phyloP scores from a whole-genome alignment of 306 rosid species.

The Quercus robur region DNA sequence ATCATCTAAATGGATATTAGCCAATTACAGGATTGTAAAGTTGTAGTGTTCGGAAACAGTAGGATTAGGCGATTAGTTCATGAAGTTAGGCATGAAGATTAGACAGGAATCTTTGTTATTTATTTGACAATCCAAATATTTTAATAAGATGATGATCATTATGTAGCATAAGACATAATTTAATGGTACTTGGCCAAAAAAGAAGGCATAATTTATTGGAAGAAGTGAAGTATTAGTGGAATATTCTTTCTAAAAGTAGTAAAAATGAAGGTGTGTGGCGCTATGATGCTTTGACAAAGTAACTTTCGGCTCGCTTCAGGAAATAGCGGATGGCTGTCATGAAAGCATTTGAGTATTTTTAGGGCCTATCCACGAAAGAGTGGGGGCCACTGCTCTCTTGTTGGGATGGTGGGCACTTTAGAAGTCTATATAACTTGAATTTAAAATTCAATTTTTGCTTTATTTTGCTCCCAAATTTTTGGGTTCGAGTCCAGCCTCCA shows the following conservation, averaged over 20 bases:
- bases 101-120: background rate
- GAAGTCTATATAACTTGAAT: background rate
- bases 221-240: conserved; percentile 10
- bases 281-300: conserved; percentile 11
- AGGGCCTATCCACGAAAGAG: background rate
- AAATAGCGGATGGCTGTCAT: conserved; percentile 5
- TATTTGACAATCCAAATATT: background rate
- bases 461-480: background rate
- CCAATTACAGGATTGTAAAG: background rate
- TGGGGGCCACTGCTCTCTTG: background rate
- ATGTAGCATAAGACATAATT: background rate
- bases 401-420: background rate
- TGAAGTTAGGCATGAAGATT: background rate
- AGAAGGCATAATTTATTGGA: background rate
- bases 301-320: background rate
- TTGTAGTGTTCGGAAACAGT: background rate
- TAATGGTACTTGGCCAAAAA: background rate
- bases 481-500: background rate
- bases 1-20: background rate
- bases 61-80: background rate
- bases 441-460: background rate
- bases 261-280: conserved; percentile 15
- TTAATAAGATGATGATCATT: background rate
- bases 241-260: conserved; percentile 11
- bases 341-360: background rate